Conservation (phyloP, 108 stramenopile genomes). For the Nannochloropsis salina region DNA sequence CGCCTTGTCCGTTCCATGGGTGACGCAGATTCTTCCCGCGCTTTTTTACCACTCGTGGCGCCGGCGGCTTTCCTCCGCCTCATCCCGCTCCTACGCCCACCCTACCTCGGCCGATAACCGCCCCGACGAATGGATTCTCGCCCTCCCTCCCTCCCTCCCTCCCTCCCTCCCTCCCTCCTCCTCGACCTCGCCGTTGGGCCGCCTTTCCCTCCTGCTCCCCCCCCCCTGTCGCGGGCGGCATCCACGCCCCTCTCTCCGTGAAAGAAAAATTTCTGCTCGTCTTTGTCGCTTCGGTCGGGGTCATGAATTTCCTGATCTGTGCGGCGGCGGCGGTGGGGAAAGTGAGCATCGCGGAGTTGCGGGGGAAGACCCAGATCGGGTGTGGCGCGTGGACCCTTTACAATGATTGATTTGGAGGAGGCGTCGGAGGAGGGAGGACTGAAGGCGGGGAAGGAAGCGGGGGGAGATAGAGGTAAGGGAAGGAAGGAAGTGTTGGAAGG, state of each 20-base stretch:
- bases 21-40: slow-evolving; percentile 9
- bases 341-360: background rate
- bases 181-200: background rate
- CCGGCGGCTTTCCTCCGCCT: background rate
- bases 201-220: background rate
- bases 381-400: slow-evolving; percentile 9
- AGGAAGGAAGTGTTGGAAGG: too few species aligned
- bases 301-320: background rate
- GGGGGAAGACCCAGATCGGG: slow-evolving; percentile 13
- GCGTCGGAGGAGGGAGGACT: background rate
- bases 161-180: slow-evolving; percentile 15
- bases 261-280: background rate
- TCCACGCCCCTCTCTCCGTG: background rate
- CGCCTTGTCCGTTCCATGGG: slow-evolving; percentile 24
- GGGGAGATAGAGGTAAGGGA: background rate
- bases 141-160: background rate
- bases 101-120: too few species aligned
- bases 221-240: background rate
- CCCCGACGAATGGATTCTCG: background rate
- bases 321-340: slow-evolving; percentile 20
- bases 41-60: background rate
- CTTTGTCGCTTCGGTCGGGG: background rate
- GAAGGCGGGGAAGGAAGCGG: background rate
- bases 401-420: background rate
- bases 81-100: background rate